Evolutionary conservation across 2,329 filamentous ascomycete species (phyloP).

Genomic region (Scopulariopsis brevicaulis): DNA sequence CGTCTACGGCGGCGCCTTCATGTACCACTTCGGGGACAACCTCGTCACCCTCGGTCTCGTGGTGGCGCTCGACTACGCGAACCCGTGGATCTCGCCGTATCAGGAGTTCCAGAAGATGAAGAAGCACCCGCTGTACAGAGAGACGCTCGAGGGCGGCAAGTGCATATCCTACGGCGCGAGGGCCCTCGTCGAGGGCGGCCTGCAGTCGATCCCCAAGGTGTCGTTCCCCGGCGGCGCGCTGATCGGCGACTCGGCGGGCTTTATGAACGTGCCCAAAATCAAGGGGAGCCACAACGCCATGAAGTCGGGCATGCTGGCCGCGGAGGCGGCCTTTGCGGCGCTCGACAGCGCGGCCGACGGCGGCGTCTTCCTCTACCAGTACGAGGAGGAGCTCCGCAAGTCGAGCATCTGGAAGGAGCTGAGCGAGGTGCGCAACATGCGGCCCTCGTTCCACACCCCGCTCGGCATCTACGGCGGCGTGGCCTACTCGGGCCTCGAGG

Average conservation of each 20-base stretch:
- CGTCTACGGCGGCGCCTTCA: constrained; percentile 95
- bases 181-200: constrained; percentile 86
- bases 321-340: constrained; percentile 78
- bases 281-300: constrained; percentile 98
- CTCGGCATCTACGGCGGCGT: constrained; percentile 85
- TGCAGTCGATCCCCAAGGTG: constrained; percentile 95
- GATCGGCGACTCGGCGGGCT: constrained; percentile 92
- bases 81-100: constrained; percentile 94
- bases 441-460: constrained; percentile 82
- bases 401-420: constrained; percentile 91
- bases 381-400: constrained; percentile 77
- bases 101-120: constrained; percentile 98
- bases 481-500: constrained; percentile 85
- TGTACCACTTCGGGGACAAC: constrained; percentile 99
- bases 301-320: constrained; percentile 93
- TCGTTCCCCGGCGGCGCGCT: constrained; percentile 92
- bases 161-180: constrained; percentile 94
- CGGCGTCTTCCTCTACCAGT: constrained; percentile 85
- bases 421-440: constrained; percentile 92
- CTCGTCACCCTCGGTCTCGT: constrained; percentile 87
- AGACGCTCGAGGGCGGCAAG: constrained; percentile 87
- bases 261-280: constrained; percentile 96
- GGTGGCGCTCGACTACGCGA: constrained; percentile 87
- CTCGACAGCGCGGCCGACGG: constrained; percentile 47
- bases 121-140: constrained; percentile 82